Evolutionary conservation across 2,329 filamentous ascomycete species (phyloP), one percentile per base, ranked within the genome.

Genomic region (Magnaporthiopsis rhizophila): DNA sequence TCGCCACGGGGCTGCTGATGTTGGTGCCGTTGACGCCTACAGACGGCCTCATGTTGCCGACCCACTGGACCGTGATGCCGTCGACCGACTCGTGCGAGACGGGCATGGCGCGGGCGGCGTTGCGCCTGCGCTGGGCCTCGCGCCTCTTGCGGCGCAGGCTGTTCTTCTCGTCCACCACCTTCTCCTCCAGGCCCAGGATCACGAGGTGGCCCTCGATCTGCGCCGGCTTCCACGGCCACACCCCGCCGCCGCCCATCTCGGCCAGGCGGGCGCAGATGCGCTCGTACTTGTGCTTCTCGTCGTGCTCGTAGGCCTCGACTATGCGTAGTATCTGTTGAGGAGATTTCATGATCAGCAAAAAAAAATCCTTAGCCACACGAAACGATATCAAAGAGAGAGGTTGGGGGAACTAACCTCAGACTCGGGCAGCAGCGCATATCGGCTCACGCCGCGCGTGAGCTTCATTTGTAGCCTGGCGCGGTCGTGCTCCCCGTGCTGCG

Each of bases 401-500:
- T 18, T 24, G n/a, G 57, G 45, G 56, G 24, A 30, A 74, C 82
- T 78, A 72, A 85, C 83, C 73, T 86, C 83, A 66, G 69, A 70
- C 12, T 73, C 67, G 2, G 80, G 76, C 83, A 83, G 85, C 1
- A 78, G 71, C 15, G 78, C 74, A 63, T 80, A 80, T 66, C 79
- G 81, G 64, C 79, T 73, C 26, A 83, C 78, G 3, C 79, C 79
- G 8, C 83, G 78, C 15, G 79, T 79, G 57, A 84, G 77, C 69
- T 81, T 82, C 83, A 86, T 86, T 68, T 86, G 83, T 5, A 86
- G 75, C 62, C 78, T 78, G 61, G 83, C 80, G 67, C 82, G 81
- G 53, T 78, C 75, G 24, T 69, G 69, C 38, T 69, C 59, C 21
- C 68, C 64, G 57, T 65, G 69, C 18, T n/a, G 30, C 32, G 58